Base-by-base conservation (phyloP, 805 yeast species). In the Gaillardinia entomophila region DNA sequence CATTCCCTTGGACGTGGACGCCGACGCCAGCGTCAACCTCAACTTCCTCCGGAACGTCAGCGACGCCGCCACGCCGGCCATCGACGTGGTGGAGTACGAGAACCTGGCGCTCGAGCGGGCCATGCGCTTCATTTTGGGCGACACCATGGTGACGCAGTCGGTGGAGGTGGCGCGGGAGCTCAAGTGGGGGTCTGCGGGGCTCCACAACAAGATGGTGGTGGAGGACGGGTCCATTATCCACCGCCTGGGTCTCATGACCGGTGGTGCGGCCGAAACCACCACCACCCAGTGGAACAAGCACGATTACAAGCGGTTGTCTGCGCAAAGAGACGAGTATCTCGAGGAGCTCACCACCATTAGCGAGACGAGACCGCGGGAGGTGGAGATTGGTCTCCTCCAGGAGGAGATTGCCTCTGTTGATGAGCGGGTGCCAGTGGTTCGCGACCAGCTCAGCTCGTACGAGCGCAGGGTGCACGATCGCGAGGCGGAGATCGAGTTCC, bases 201-300 rank as follows among this genome's bases (percentile, higher is more conserved):
- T 62, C 5, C 70, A 71, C 30, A 77, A 75, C 26, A 87, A 84
- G 53, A 55, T 83, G 30, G 95, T 89, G 2, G 75, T 96, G 1
- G 48, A 86, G 11, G 87, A 86, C 31, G 98, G 98, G 2, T 75
- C 90, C 0, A 66, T 88, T 19, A 83, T 92, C 29, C 87, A 86
- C 50, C 78, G 77, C 47, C 79, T 90, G 4, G 96, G 96, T 5
- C 66, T 88, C 24, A 86, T 92, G 95, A 82, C 97, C 6, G 97
- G 97, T 53, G 97, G 97, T 43, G 65, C 65, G 25, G 50, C 44
- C 14, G 57, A 66, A n/a, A 65, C 68, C 10, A 48, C 53, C 0
- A 35, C 42, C 8, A 41, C 61, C 35, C 69, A 74, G 41, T 86
- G 95, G 95, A 87, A 79, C 52, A 86, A 82, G 48, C 71, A 74